Conservation (phyloP, 192 early-diverging fungal species). For the Geranomyces michiganensis region DNA sequence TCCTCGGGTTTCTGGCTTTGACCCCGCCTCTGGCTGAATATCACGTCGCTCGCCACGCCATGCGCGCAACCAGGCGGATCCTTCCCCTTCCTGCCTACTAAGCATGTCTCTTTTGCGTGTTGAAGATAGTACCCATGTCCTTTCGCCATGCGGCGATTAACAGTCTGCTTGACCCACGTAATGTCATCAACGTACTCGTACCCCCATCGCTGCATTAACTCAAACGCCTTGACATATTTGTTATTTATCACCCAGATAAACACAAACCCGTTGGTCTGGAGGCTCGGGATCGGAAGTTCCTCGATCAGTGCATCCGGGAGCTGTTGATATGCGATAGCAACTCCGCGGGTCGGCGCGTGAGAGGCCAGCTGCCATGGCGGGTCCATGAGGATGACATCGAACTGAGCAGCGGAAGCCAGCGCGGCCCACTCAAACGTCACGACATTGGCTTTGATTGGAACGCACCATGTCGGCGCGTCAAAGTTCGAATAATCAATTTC, state of each 20-base stretch:
- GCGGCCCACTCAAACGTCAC: constrained; percentile 94
- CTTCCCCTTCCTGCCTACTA: constrained; percentile 86
- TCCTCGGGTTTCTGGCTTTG: constrained; percentile 97
- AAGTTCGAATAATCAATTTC: constrained; percentile 73
- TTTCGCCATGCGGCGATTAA: constrained; percentile 95
- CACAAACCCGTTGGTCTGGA: constrained; percentile 87
- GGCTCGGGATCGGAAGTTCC: constrained; percentile 80
- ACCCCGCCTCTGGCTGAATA: constrained; percentile 90
- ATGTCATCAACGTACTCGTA: constrained; percentile 94
- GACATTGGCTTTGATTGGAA: constrained; percentile 94
- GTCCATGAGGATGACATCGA: constrained; percentile 93
- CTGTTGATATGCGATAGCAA: constrained; percentile 94
- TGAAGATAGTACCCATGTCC: constrained; percentile 97
- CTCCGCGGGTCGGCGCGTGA: constrained; percentile 89
- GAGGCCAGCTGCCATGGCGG: constrained; percentile 98
- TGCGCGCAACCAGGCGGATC: constrained; percentile 29
- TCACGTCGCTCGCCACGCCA: constrained; percentile 79
- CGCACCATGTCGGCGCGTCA: constrained; percentile 89
- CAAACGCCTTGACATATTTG: constrained; percentile 95
- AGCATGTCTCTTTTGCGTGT: constrained; percentile 96
- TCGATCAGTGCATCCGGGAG: constrained; percentile 94
- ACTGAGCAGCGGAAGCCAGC: constrained; percentile 81
- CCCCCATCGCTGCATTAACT: constrained; percentile 94
- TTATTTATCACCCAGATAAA: constrained; percentile 99
- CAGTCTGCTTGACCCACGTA: constrained; percentile 96